These are phyloP conservation scores for Cladosporium sp. DNA, from an alignment of 2,329 filamentous ascomycete species.

Conservation along the genomic window DNA sequence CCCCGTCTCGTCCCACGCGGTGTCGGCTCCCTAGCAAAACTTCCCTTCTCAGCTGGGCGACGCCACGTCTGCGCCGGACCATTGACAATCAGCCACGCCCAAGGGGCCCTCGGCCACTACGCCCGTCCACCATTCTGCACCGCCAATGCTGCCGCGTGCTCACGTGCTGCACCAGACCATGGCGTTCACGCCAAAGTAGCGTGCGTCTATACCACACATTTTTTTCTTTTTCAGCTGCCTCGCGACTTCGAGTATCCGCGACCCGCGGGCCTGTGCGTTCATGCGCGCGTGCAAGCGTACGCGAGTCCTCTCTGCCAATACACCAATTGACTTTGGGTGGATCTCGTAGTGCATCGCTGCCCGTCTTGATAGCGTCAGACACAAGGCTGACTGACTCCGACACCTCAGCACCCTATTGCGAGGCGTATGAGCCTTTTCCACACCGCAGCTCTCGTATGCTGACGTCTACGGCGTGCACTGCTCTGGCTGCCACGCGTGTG, in stretches of 20 bases:
- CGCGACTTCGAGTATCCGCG: neutral
- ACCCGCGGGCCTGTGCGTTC: neutral
- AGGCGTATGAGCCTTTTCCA: neutral
- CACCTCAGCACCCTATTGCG: neutral
- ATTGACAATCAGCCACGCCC: neutral
- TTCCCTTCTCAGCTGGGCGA: neutral
- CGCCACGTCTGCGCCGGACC: neutral
- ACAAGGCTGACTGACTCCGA: conserved; percentile 2
- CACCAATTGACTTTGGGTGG: neutral
- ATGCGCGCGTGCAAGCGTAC: neutral
- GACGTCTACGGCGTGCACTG: neutral
- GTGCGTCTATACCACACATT: neutral
- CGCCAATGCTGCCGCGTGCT: neutral
- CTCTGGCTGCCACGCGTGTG: neutral
- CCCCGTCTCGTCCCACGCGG: neutral
- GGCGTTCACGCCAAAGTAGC: neutral
- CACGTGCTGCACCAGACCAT: neutral
- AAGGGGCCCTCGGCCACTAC: neutral
- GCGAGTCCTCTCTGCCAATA: neutral
- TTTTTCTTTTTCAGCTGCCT: neutral
- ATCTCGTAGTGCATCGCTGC: neutral
- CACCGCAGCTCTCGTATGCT: neutral
- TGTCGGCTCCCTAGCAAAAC: neutral
- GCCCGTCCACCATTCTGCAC: neutral
- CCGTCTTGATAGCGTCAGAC: neutral